Evolutionary conservation across 2,329 filamentous ascomycete species (phyloP).

Genomic region (Parascedosporium putredinis): DNA sequence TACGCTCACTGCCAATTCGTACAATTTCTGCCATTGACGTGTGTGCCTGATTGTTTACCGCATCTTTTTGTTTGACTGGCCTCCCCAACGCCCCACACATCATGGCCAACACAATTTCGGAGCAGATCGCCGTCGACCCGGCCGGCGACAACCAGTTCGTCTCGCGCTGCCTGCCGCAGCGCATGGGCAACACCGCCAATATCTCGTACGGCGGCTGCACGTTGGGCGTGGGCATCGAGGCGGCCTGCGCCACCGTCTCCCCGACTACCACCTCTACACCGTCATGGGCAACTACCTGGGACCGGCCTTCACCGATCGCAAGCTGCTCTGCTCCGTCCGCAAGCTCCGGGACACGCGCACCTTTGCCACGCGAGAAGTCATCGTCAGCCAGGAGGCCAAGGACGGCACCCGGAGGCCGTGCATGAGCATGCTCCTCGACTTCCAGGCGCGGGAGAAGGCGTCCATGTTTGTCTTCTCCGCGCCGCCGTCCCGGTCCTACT

Average conservation of each 20-base stretch:
- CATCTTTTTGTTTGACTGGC: no score
- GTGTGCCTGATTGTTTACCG: no score
- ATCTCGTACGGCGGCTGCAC: slow-evolving; percentile 30
- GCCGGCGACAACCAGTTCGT: slow-evolving; percentile 12
- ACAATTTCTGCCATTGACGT: no score
- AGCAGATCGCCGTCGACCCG: slow-evolving; percentile 4
- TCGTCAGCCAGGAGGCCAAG: slow-evolving; percentile 25
- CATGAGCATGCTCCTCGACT: slow-evolving; percentile 30
- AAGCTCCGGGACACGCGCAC: slow-evolving; percentile 28
- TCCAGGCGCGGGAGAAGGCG: slow-evolving; percentile 26
- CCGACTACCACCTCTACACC: slow-evolving; percentile 28
- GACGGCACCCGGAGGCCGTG: slow-evolving; percentile 22
- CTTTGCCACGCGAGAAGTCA: slow-evolving; percentile 30
- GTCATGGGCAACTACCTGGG: slow-evolving; percentile 31
- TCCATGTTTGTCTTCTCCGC: slow-evolving; percentile 25
- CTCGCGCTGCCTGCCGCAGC: slow-evolving; percentile 17
- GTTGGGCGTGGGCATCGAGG: slow-evolving; percentile 24
- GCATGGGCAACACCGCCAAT: slow-evolving; percentile 21
- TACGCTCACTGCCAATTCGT: no score
- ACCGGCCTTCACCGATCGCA: slow-evolving; percentile 26
- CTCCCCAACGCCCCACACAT: slow-evolving; percentile 13
- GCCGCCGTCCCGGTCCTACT: slow-evolving; percentile 21
- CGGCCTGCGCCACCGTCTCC: slow-evolving; percentile 24
- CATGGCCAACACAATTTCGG: slow-evolving; percentile 9
- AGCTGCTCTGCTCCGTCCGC: slow-evolving; percentile 21